A percentile compares a stretch with the other conserved stretches of the same genome.
Conservation (phyloP, 768 basidiomycete species). For the Pleurotus pulmonarius region DNA sequence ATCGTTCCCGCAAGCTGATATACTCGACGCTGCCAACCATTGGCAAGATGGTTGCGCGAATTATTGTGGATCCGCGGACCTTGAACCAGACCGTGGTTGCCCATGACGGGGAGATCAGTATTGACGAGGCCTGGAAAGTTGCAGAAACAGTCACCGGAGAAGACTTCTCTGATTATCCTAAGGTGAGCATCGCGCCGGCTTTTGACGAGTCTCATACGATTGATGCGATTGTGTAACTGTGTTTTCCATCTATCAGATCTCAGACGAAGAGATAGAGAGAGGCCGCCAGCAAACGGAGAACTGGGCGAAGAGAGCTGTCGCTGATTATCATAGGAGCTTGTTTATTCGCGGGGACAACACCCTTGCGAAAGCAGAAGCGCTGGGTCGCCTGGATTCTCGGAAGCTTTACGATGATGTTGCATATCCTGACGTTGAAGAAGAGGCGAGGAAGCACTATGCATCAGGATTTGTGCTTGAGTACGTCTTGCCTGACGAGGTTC, state of each 20-base stretch:
- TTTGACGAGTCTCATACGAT: no score
- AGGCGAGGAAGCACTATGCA: neutral
- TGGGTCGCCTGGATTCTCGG: neutral
- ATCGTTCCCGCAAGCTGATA: neutral
- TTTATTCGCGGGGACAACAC: neutral
- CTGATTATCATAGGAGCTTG: neutral
- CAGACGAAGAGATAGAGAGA: neutral
- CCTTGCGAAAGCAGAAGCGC: neutral
- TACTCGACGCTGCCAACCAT: neutral
- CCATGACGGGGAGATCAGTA: neutral
- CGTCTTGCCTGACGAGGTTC: no score
- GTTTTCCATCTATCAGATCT: neutral
- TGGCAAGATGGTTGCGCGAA: neutral
- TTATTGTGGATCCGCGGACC: neutral
- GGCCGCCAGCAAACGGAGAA: neutral
- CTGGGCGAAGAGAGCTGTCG: neutral
- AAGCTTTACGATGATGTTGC: neutral
- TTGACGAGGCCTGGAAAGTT: neutral
- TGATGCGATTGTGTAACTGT: no score
- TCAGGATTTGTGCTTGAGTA: no score
- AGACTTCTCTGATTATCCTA: constrained; percentile 2
- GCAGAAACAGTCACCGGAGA: neutral
- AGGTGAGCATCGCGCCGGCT: neutral
- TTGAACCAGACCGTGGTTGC: neutral
- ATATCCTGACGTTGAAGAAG: neutral